Evolutionary conservation across 2,329 filamentous ascomycete species (phyloP).

Genomic region (Fusarium praegraminearum): DNA sequence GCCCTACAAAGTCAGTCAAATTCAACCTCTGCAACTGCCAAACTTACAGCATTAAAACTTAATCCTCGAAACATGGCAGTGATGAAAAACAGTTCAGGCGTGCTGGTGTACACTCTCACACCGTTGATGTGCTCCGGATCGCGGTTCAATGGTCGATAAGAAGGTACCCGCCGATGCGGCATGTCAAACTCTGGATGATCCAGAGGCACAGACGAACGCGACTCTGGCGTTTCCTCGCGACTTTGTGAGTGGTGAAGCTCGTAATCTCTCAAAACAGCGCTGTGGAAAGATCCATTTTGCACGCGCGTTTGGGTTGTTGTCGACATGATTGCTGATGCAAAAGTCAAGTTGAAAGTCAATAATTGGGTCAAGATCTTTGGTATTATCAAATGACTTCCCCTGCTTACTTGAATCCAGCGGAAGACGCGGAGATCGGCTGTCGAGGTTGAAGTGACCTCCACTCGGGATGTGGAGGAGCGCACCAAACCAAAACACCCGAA

Average conservation of each 20-base stretch:
- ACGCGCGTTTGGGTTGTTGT: constrained; percentile 9
- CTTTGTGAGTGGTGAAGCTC: constrained; percentile 31
- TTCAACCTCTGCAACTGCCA: accelerated
- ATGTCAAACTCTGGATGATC: constrained; percentile 21
- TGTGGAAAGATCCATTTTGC: constrained; percentile 23
- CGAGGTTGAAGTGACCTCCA: constrained; percentile 4
- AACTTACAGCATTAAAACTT: constrained; percentile 23
- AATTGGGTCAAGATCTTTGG: neutral
- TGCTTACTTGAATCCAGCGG: neutral
- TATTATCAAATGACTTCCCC: neutral
- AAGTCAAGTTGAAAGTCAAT: neutral
- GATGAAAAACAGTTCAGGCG: constrained; percentile 19
- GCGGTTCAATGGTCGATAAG: constrained; percentile 20
- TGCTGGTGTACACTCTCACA: constrained; percentile 21
- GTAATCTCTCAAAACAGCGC: constrained; percentile 20
- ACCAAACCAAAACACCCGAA: constrained; percentile 18
- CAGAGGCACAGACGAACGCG: neutral
- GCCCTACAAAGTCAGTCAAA: neutral
- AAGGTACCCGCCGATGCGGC: constrained; percentile 25
- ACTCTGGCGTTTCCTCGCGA: neutral
- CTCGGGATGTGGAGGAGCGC: constrained; percentile 35
- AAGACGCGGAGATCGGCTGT: neutral
- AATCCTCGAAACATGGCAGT: constrained; percentile 30
- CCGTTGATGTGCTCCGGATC: constrained; percentile 4
- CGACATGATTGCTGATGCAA: constrained; percentile 12